These are phyloP conservation scores for Phytophthora pluvialis DNA, from an alignment of 352 stramenopile species.

Conservation along the genomic window DNA sequence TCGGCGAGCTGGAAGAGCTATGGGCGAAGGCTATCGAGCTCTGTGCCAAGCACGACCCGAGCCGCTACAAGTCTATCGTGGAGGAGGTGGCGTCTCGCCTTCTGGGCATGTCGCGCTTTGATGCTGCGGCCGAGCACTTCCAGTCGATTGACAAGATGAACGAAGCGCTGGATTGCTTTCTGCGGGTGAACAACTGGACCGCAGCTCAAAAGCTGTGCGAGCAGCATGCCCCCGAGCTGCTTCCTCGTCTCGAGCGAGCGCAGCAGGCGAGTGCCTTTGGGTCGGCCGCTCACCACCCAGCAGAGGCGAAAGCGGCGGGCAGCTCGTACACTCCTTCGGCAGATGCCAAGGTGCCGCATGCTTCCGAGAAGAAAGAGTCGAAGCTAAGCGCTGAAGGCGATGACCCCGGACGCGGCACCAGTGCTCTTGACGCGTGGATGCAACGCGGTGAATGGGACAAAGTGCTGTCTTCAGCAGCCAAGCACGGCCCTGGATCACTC, in stretches of 20 bases:
- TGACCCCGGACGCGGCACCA: constrained; percentile 48
- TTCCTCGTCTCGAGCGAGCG: constrained; percentile 80
- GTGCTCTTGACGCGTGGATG: constrained; percentile 91
- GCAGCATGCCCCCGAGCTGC: constrained; percentile 77
- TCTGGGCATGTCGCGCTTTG: constrained; percentile 83
- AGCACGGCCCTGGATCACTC: constrained; percentile 75
- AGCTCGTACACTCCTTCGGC: constrained; percentile 63
- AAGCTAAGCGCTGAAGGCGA: constrained; percentile 56
- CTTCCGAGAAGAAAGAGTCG: constrained; percentile 58
- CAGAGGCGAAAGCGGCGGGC: constrained; percentile 53
- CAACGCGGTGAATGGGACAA: constrained; percentile 94
- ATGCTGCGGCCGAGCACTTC: constrained; percentile 90
- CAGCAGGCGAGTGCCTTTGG: constrained; percentile 86
- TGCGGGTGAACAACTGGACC: constrained; percentile 79
- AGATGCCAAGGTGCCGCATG: constrained; percentile 54
- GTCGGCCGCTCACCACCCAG: constrained; percentile 43
- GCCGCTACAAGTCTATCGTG: constrained; percentile 89
- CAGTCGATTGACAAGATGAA: constrained; percentile 92
- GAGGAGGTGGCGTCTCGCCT: constrained; percentile 89
- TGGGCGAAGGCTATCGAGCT: constrained; percentile 92
- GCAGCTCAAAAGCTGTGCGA: constrained; percentile 81
- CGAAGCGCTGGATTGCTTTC: constrained; percentile 90
- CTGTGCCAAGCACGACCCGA: constrained; percentile 85
- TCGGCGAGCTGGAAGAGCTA: constrained; percentile 85
- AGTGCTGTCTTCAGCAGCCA: constrained; percentile 86